Conservation (phyloP, 345 rosid species). For the Eucalyptus virginea region DNA sequence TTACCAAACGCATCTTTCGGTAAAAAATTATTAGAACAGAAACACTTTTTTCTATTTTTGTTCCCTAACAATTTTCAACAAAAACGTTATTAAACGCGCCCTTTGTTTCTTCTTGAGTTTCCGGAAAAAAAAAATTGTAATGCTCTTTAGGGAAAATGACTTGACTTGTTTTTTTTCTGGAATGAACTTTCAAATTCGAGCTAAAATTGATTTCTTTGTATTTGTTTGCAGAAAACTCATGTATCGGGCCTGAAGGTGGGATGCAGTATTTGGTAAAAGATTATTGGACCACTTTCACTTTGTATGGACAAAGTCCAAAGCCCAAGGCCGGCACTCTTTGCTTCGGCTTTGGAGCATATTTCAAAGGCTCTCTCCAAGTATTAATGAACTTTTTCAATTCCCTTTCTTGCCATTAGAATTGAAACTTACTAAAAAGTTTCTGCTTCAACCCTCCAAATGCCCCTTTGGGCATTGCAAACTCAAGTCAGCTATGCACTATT, state of each 20-base stretch:
- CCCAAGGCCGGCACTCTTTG: background rate
- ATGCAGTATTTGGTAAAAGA: background rate
- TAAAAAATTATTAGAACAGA: too few species aligned
- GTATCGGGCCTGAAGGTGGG: background rate
- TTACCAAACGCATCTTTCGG: too few species aligned
- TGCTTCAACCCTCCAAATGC: background rate
- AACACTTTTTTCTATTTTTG: too few species aligned
- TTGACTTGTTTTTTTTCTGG: background rate
- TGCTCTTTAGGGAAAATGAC: background rate
- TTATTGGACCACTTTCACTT: background rate
- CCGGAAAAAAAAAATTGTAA: background rate
- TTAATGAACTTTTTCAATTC: background rate
- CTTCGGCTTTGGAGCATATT: background rate
- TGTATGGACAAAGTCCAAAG: background rate
- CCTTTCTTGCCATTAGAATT: background rate
- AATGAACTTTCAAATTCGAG: background rate
- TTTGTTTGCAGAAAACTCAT: fast-evolving
- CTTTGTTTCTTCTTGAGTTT: background rate
- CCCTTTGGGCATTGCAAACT: too few species aligned
- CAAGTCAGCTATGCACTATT: background rate
- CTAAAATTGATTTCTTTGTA: background rate
- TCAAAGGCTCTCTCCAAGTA: background rate
- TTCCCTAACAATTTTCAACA: too few species aligned
- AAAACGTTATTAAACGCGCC: too few species aligned
- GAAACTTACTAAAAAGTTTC: background rate